A percentile compares a stretch with the other conserved stretches of the same genome.
phyloP scores from a whole-genome alignment of 225 moss, liverwort and hornwort species.

The Bryoerythrophyllum caledonicum region DNA sequence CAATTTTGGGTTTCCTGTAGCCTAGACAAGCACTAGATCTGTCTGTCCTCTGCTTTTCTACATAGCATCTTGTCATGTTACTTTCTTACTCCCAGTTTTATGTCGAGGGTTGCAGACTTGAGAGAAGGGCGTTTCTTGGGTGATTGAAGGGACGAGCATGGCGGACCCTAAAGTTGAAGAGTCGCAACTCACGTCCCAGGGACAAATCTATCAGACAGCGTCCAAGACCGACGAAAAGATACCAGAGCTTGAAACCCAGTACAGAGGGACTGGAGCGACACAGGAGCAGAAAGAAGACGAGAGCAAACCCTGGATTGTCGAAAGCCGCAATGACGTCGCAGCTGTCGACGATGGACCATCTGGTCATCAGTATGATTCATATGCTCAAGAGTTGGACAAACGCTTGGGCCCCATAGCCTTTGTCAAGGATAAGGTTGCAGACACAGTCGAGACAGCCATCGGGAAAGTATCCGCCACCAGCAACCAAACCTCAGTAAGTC shows the following conservation, averaged over 20 bases:
- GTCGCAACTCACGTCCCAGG: neutral
- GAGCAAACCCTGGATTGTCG: neutral
- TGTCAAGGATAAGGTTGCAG: neutral
- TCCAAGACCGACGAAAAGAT: neutral
- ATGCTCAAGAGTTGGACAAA: neutral
- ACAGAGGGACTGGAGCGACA: neutral
- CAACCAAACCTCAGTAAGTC: neutral
- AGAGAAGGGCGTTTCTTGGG: neutral
- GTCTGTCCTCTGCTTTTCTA: neutral
- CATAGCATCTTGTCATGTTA: neutral
- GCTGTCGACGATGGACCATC: neutral
- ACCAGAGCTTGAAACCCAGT: neutral
- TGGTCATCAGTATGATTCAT: neutral
- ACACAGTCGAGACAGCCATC: neutral
- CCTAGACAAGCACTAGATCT: neutral
- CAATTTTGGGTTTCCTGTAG: too few species aligned
- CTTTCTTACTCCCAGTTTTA: neutral
- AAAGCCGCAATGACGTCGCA: neutral
- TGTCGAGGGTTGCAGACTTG: neutral
- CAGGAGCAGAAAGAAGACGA: neutral
- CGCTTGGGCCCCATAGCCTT: neutral
- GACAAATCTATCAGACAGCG: neutral
- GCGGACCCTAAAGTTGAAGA: conserved; percentile 3
- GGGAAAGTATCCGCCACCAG: neutral
- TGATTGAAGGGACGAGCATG: neutral